Evolutionary conservation across 2,329 filamentous ascomycete species (phyloP).

Genomic region (Colletotrichum agaves): DNA sequence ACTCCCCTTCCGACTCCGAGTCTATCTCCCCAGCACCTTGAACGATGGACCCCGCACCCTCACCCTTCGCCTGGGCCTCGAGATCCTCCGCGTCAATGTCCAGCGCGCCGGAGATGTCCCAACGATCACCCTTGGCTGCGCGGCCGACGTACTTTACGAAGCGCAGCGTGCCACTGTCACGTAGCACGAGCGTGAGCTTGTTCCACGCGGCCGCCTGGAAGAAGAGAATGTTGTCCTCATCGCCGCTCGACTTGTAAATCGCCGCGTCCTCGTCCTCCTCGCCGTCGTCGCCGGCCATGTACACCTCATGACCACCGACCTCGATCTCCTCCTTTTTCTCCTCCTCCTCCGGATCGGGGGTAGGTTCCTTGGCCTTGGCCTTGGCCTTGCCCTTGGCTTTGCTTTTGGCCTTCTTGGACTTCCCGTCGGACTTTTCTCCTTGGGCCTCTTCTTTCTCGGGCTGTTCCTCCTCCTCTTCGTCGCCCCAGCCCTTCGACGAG

Average conservation of each 20-base stretch:
- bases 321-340: constrained; percentile 44
- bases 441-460: constrained; percentile 56
- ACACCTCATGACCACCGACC: constrained; percentile 85
- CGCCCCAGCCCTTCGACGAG: constrained; percentile 86
- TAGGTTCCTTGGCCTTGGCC: constrained; percentile 44
- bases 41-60: constrained; percentile 44
- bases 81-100: constrained; percentile 72
- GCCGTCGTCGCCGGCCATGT: constrained; percentile 90
- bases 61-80: constrained; percentile 51
- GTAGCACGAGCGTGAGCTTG: constrained; percentile 86
- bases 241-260: constrained; percentile 82
- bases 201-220: constrained; percentile 82
- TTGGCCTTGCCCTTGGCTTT: constrained; percentile 46
- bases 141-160: constrained; percentile 97
- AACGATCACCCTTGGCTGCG: constrained; percentile 86
- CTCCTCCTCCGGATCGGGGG: constrained; percentile 41
- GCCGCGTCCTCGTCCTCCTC: constrained; percentile 74
- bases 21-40: neutral
- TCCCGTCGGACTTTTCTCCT: constrained; percentile 46
- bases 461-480: constrained; percentile 67
- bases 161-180: constrained; percentile 85
- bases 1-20: constrained; percentile 39
- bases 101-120: constrained; percentile 87
- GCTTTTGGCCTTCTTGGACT: constrained; percentile 45
- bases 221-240: constrained; percentile 78